A percentile compares a stretch with the other conserved stretches of the same genome.
These are phyloP conservation scores for Pelargonium cotyledonis DNA, from an alignment of 441 rosid genomes.

Conservation along the genomic window DNA sequence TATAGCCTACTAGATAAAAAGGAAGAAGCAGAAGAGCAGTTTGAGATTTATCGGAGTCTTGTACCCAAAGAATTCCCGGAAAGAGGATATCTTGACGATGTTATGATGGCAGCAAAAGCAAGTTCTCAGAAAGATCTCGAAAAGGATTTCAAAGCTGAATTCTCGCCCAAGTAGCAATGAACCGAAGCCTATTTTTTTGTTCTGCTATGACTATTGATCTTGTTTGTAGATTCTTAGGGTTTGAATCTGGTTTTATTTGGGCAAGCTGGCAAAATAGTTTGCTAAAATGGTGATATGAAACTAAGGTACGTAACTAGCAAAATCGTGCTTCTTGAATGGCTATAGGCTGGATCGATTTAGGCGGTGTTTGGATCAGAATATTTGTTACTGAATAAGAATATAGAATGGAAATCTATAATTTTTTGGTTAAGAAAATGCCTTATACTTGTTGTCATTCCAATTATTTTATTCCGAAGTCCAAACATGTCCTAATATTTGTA, in stretches of 20 bases:
- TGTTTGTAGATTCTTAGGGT: slow-evolving; percentile 4
- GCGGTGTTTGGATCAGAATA: too few species aligned
- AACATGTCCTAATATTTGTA: too few species aligned
- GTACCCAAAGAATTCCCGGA: slow-evolving; percentile 83
- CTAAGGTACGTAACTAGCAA: too few species aligned
- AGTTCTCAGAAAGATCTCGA: slow-evolving; percentile 44
- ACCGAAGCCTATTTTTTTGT: background rate
- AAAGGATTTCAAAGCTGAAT: slow-evolving; percentile 49
- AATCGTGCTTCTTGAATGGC: too few species aligned
- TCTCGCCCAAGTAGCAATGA: slow-evolving; percentile 29
- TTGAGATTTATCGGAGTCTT: slow-evolving; percentile 64
- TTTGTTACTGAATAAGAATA: too few species aligned
- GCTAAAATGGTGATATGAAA: too few species aligned
- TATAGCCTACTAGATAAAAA: slow-evolving; percentile 70
- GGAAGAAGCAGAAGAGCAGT: slow-evolving; percentile 71
- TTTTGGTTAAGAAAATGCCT: too few species aligned
- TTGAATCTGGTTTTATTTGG: background rate
- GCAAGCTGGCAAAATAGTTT: too few species aligned
- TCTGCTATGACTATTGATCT: background rate
- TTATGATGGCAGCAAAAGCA: slow-evolving; percentile 60
- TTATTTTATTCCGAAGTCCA: too few species aligned
- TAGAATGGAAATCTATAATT: too few species aligned
- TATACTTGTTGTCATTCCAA: too few species aligned
- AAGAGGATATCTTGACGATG: slow-evolving; percentile 70
- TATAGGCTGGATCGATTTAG: too few species aligned